Percentiles rank a stretch among this genome's conserved stretches.
Evolutionary conservation across 768 basidiomycete genomes (phyloP).

Genomic region (Pholiota molesta): DNA sequence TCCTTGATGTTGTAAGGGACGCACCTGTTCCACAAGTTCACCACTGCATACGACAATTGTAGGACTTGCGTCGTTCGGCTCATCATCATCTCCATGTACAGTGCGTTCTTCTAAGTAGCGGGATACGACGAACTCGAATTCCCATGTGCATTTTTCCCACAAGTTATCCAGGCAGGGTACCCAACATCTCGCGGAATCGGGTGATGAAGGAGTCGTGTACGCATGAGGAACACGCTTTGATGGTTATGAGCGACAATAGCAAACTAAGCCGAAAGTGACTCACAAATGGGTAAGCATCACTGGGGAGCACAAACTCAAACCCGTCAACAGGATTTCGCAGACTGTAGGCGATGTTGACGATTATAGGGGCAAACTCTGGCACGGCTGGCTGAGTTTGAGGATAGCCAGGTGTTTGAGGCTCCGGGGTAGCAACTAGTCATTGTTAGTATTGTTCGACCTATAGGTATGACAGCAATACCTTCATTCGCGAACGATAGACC

Average conservation of each 20-base stretch:
- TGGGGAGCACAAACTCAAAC: constrained; percentile 80
- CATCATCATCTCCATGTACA: constrained; percentile 45
- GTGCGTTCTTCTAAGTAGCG: constrained; percentile 73
- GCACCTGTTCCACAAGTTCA: constrained; percentile 91
- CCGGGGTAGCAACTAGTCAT: constrained; percentile 73
- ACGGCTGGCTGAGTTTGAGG: constrained; percentile 34
- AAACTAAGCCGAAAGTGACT: constrained; percentile 34
- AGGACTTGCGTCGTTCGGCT: constrained; percentile 62
- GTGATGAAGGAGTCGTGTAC: constrained; percentile 84
- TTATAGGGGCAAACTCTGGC: constrained; percentile 76
- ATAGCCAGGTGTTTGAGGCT: constrained; percentile 69
- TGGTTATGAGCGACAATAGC: constrained; percentile 14
- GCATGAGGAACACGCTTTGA: constrained; percentile 88
- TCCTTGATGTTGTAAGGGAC: constrained; percentile 20
- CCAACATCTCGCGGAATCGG: constrained; percentile 96
- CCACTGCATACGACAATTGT: constrained; percentile 94
- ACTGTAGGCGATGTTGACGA: constrained; percentile 78
- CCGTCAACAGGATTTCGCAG: constrained; percentile 84
- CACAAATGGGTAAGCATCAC: constrained; percentile 84
- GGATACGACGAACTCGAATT: constrained; percentile 95
- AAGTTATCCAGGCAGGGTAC: constrained; percentile 95
- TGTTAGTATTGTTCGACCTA: neutral
- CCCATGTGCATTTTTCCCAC: constrained; percentile 98
- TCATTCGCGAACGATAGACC: constrained; percentile 56
- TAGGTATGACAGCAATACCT: constrained; percentile 22